Percentiles rank a stretch among this genome's conserved stretches.
These are phyloP conservation scores for Suhomyces atakaporum DNA, from an alignment of 1,139 yeast genomes.

Conservation along the genomic window DNA sequence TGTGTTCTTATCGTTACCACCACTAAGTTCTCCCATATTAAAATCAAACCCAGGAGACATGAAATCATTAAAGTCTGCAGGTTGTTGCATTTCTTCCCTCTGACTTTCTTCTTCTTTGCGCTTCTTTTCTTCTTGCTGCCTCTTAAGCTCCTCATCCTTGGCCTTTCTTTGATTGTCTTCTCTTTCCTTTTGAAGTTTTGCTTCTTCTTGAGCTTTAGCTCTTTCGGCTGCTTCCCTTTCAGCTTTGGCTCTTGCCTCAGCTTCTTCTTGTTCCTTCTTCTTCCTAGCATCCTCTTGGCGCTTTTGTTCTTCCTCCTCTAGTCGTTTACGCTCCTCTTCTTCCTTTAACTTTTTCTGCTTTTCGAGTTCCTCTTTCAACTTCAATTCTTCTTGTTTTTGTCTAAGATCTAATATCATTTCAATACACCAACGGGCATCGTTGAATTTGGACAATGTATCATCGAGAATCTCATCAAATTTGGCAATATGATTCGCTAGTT, in stretches of 20 bases:
- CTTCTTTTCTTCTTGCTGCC: conserved; percentile 21
- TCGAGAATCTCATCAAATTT: conserved; percentile 47
- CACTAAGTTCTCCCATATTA: conserved; percentile 26
- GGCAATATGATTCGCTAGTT: conserved; percentile 37
- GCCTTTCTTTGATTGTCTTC: conserved; percentile 17
- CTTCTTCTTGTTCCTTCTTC: conserved; percentile 15
- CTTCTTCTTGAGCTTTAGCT: conserved; percentile 16
- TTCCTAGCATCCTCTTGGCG: conserved; percentile 16
- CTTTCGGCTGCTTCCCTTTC: conserved; percentile 16
- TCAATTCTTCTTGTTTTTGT: conserved; percentile 46
- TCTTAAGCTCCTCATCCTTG: conserved; percentile 22
- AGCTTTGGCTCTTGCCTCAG: conserved; percentile 14
- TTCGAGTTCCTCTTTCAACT: conserved; percentile 41
- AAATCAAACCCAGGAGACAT: conserved; percentile 35
- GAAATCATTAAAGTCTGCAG: conserved; percentile 19
- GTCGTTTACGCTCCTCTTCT: conserved; percentile 21
- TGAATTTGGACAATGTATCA: conserved; percentile 45
- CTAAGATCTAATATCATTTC: conserved; percentile 47
- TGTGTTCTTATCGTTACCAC: conserved; percentile 13
- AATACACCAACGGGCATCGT: conserved; percentile 50
- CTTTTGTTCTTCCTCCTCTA: conserved; percentile 20
- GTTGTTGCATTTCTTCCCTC: conserved; percentile 12
- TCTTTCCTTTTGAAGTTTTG: conserved; percentile 14
- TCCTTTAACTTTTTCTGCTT: conserved; percentile 29
- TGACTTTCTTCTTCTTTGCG: conserved; percentile 14